These are phyloP conservation scores for Hypoxylon cercidicola DNA, from an alignment of 495 filamentous ascomycete species.

Conservation along the genomic window DNA sequence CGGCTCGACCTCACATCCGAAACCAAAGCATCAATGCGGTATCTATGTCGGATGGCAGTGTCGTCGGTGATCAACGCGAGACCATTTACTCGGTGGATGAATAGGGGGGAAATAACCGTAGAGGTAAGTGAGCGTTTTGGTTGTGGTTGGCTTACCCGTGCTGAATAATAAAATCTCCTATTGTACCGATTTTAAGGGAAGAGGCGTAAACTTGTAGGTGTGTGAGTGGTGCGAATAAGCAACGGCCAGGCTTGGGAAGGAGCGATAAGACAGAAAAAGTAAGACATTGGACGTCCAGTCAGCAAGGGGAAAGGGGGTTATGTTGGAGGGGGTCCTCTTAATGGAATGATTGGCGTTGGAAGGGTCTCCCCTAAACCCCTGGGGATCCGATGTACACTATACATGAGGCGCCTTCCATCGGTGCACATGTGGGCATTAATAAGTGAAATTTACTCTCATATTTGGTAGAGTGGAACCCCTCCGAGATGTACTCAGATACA, in stretches of 20 bases:
- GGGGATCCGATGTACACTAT: not conserved
- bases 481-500: constrained; percentile 24
- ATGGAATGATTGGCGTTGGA: constrained; percentile 43
- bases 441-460: too few relatives aligned
- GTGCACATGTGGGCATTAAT: too few relatives aligned
- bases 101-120: not conserved
- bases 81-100: not conserved
- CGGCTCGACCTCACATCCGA: constrained; percentile 39
- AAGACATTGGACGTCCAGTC: constrained; percentile 38
- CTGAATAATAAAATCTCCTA: not conserved
- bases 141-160: too few relatives aligned
- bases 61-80: constrained; percentile 3
- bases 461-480: constrained; percentile 22
- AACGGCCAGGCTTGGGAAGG: constrained; percentile 16
- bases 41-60: constrained; percentile 6
- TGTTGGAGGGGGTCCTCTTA: not conserved
- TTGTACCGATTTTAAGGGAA: constrained; percentile 1
- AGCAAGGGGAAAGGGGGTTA: constrained; percentile 33
- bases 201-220: constrained; percentile 7
- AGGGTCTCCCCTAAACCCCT: constrained; percentile 37
- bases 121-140: constrained; percentile 4
- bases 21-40: constrained; percentile 41
- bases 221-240: constrained; percentile 28
- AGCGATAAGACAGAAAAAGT: constrained; percentile 31
- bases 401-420: too few relatives aligned